Percentiles rank a stretch among this genome's conserved stretches.
phyloP scores from a whole-genome alignment of 2,329 filamentous ascomycete species.

The Fusarium kyushuense region DNA sequence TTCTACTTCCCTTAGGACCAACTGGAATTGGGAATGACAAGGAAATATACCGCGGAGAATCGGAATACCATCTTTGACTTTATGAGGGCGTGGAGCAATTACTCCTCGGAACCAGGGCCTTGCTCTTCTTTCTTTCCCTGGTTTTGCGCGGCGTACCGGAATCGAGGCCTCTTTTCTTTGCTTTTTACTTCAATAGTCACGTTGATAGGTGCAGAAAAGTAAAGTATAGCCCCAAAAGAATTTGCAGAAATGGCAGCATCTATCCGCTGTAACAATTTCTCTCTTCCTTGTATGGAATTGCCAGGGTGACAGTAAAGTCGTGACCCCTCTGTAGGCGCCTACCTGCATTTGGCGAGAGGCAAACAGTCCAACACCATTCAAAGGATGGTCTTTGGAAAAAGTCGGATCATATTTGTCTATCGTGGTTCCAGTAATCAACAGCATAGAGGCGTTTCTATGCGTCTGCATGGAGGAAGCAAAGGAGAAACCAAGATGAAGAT shows the following conservation, averaged over 20 bases:
- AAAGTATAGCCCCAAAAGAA: neutral
- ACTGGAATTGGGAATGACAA: neutral
- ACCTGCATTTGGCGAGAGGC: conserved; percentile 23
- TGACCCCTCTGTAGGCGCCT: neutral
- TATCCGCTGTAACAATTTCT: neutral
- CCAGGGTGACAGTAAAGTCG: neutral
- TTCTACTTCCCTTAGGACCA: neutral
- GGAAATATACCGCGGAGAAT: neutral
- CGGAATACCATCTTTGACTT: neutral
- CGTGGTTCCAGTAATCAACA: neutral
- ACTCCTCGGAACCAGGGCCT: neutral
- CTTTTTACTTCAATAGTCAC: neutral
- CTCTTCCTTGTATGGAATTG: conserved; percentile 1
- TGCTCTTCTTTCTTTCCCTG: conserved; percentile 1
- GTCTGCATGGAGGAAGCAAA: neutral
- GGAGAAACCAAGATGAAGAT: neutral
- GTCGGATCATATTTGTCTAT: neutral
- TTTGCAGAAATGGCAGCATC: neutral
- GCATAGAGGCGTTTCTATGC: neutral
- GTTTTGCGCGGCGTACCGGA: neutral
- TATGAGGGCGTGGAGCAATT: neutral
- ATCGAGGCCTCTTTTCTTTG: neutral
- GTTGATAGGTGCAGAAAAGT: neutral
- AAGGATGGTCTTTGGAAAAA: neutral
- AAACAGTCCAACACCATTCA: neutral